Conservation (phyloP, 2,329 filamentous ascomycete species). For the Aspergillus tubingensis region DNA sequence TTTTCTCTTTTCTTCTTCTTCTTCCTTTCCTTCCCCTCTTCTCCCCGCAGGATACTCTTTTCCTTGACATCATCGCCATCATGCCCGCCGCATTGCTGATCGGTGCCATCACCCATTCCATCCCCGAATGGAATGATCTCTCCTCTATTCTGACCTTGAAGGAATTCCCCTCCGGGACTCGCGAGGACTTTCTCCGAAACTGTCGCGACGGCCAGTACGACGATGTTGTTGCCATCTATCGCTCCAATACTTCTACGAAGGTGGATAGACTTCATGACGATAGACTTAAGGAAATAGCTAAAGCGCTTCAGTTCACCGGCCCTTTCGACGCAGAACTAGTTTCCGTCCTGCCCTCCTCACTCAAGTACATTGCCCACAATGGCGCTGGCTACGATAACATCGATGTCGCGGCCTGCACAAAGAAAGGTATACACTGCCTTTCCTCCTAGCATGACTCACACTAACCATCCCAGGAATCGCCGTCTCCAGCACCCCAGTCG, state of each 20-base stretch:
- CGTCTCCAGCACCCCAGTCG: slow-evolving; percentile 50
- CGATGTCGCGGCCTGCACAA: slow-evolving; percentile 56
- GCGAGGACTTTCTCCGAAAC: slow-evolving; percentile 58
- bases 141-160: slow-evolving; percentile 45
- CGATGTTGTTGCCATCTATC: slow-evolving; percentile 58
- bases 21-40: not conserved
- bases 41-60: not conserved
- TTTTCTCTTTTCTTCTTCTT: not conserved
- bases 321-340: slow-evolving; percentile 53
- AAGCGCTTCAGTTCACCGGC: slow-evolving; percentile 40
- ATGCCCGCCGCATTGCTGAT: slow-evolving; percentile 49
- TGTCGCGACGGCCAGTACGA: slow-evolving; percentile 58
- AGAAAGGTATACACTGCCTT: slow-evolving; percentile 31
- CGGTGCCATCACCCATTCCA: slow-evolving; percentile 45
- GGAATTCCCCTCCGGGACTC: slow-evolving; percentile 56
- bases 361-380: slow-evolving; percentile 56
- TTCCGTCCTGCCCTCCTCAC: slow-evolving; percentile 45
- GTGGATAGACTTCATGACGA: too few relatives aligned
- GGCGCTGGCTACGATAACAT: slow-evolving; percentile 65
- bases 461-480: slow-evolving; percentile 32
- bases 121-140: slow-evolving; percentile 47
- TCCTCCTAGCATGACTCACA: too few relatives aligned
- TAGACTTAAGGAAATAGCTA: too few relatives aligned
- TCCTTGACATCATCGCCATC: slow-evolving; percentile 21
- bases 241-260: slow-evolving; percentile 59